Base-by-base conservation (phyloP, 2,329 filamentous ascomycete genomes). In the Amauroascus niger region DNA sequence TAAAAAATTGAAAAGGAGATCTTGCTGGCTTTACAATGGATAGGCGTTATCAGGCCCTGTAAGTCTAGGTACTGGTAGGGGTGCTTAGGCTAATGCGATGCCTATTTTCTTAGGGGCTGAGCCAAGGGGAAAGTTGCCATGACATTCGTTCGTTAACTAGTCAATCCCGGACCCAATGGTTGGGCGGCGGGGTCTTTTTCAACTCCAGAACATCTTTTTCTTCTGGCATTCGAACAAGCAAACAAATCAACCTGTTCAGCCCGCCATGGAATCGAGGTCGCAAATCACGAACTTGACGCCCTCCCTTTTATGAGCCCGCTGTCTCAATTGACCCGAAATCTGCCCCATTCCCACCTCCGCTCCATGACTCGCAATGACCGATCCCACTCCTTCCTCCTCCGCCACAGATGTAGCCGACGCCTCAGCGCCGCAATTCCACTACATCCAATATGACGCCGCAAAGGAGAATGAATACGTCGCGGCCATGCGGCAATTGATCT, bases 401-500 rank as follows among this genome's bases (percentile, higher is more conserved):
- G 5, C 39, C 26, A 22, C 28, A 30, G 37, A 22, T 14, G 35
- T 22, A 8, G 37, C 39, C 28, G 28, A 24, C 11, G 16, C 37
- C 6, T 16, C 37, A 33, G 2, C 49, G 30, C 50, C 51, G 51
- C 33, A 49, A 24, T 69, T 78, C 59, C 74, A 70, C 59, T 84
- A 83, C 66, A 67, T 80, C 56, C 79, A 79, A 62, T 86, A 84
- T 65, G 75, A 81, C 57, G 68, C 69, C 52, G 66, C 74, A 48
- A 79, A 80, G 59, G 82, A 85, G 65, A 76, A 78, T 50, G 71
- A 74, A 53, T 83, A 93, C 67, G 82, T 98, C 40, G 83, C 89
- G 33, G 83, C 88, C 40, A 96, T 98, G 70, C 84, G 91, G 53
- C 84, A 90, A 54, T 74, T 98, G 65, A 98, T 98, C 64, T 93